Evolutionary conservation across 805 yeast species (phyloP).

Genomic region (Zygoascus ofunaensis): DNA sequence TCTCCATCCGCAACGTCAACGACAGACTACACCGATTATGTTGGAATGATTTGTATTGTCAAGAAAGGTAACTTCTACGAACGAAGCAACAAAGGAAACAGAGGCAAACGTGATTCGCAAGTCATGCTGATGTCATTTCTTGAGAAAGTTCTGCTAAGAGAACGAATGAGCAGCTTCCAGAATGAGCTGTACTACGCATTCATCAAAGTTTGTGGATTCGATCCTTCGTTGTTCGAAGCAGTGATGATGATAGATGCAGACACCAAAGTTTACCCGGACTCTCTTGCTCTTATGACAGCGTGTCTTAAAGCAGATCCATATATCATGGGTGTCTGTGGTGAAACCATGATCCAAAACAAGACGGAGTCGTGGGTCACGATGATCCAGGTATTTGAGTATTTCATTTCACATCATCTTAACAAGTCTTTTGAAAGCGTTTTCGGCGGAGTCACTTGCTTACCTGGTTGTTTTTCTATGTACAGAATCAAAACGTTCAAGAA

Average conservation of each 20-base stretch:
- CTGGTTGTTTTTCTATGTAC: conserved; percentile 93
- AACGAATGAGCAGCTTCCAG: conserved; percentile 88
- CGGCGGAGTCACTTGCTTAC: conserved; percentile 91
- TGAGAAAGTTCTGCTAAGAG: conserved; percentile 81
- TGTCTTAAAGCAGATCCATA: conserved; percentile 78
- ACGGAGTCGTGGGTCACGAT: conserved; percentile 80
- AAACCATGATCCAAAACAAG: conserved; percentile 84
- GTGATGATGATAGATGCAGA: conserved; percentile 94
- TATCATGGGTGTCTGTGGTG: conserved; percentile 93
- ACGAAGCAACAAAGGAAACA: conserved; percentile 68
- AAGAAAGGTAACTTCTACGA: conserved; percentile 84
- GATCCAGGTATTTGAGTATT: conserved; percentile 91
- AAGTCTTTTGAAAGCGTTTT: conserved; percentile 90
- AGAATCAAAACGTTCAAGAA: conserved; percentile 80
- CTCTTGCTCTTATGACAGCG: conserved; percentile 79
- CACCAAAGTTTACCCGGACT: conserved; percentile 78
- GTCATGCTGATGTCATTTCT: conserved; percentile 83
- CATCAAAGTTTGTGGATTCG: conserved; percentile 70
- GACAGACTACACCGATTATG: conserved; percentile 65
- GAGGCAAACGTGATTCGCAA: conserved; percentile 95
- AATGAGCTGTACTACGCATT: conserved; percentile 64
- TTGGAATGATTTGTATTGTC: conserved; percentile 69
- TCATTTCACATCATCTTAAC: conserved; percentile 87
- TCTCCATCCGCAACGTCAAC: conserved; percentile 49
- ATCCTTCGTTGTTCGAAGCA: conserved; percentile 73